Evolutionary conservation across 768 basidiomycete genomes (phyloP), one percentile per base, ranked within the genome.

Genomic region (Pholiota microspora): DNA sequence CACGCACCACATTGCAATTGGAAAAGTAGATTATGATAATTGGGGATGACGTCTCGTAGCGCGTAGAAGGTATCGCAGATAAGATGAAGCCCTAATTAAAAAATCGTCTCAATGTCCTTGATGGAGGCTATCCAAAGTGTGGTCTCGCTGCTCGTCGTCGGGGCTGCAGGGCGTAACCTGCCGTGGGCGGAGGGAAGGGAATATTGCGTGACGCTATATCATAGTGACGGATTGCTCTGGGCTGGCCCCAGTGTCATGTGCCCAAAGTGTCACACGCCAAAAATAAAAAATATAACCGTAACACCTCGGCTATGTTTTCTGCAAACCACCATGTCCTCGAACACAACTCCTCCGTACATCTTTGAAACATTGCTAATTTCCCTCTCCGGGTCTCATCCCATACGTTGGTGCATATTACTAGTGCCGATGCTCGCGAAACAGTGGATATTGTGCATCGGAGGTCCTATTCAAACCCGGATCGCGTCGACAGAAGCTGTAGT

Each of bases 1-100:
- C 54, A 56, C 66, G 57, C 55, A 64, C 66, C 66, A 67, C 66
- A 67, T 67, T 48, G 47, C 50, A 36, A 51, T 44, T 58, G 55
- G 50, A 50, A 35, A 36, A 52, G 35, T 51, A 45, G 48, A 56
- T 56, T 45, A 57, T n/a, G n/a, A n/a, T n/a, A n/a, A n/a, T n/a
- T n/a, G 58, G 60, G 57, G 16, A 48, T 55, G 48, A 51, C n/a
- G 23, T 40, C 31, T 23, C 23, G 47, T 29, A 52, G 48, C 45
- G 53, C 49, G 46, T 46, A 59, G 58, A 55, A 57, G 66, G 64
- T 65, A 55, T 67, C 64, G 62, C 66, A 55, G 56, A 59, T 51
- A 53, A 56, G 51, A 59, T 57, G 45, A 58, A 53, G 45, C 55
- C 55, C 47, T 56, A 61, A 62, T 60, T 58, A 62, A 54, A 42